These are phyloP conservation scores for Melanogaster broomeanus DNA, from an alignment of 768 basidiomycete species.

Conservation along the genomic window DNA sequence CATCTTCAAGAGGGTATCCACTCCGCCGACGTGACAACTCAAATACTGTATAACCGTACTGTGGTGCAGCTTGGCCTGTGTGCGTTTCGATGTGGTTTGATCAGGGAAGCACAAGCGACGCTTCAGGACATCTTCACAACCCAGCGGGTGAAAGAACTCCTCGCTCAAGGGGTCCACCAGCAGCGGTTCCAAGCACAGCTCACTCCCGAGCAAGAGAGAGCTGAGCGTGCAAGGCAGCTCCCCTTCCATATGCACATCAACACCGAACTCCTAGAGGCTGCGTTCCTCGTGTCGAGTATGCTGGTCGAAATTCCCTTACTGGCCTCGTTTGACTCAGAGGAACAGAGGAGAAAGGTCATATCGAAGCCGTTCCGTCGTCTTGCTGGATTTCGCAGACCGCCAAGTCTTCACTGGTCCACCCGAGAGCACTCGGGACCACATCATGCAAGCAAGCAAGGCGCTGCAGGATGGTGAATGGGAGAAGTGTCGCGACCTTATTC, in stretches of 20 bases:
- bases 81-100: constrained; percentile 93
- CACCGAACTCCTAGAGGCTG: constrained; percentile 95
- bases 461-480: constrained; percentile 98
- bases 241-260: constrained; percentile 99
- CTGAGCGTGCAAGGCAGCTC: constrained; percentile 92
- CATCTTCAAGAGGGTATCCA: constrained; percentile 97
- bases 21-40: constrained; percentile 94
- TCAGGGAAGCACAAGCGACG: constrained; percentile 90
- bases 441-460: constrained; percentile 98
- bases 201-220: constrained; percentile 94
- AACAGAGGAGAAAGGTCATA: constrained; percentile 88
- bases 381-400: constrained; percentile 93
- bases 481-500: constrained; percentile 88
- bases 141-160: constrained; percentile 93
- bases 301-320: constrained; percentile 94
- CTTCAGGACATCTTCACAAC: constrained; percentile 96
- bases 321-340: constrained; percentile 93
- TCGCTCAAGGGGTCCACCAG: constrained; percentile 95
- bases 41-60: constrained; percentile 97
- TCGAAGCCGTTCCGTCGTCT: constrained; percentile 97
- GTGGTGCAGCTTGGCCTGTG: constrained; percentile 97
- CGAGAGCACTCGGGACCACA: constrained; percentile 98
- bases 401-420: constrained; percentile 98
- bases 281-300: constrained; percentile 98
- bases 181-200: constrained; percentile 80